Percentiles rank a stretch among this genome's conserved stretches.
phyloP scores from a whole-genome alignment of 2,329 filamentous ascomycete species.

The Stromatinia cepivora region DNA sequence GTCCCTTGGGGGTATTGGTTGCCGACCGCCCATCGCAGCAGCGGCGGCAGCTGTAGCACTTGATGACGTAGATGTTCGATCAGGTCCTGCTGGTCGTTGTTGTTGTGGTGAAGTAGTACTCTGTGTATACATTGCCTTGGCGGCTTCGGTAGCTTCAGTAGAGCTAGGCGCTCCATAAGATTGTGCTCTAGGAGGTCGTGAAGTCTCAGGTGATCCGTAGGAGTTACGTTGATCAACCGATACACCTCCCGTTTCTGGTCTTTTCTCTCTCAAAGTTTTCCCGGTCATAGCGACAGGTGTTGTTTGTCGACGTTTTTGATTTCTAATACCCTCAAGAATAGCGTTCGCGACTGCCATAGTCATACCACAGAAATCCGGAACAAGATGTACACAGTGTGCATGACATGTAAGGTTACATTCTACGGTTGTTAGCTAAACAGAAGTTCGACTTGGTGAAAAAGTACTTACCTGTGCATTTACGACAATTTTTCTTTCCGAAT shows the following conservation, averaged over 20 bases:
- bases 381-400: conserved; percentile 86
- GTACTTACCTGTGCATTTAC: conserved; percentile 78
- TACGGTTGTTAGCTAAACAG: conserved; percentile 43
- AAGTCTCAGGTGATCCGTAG: conserved; percentile 36
- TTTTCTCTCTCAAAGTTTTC: conserved; percentile 36
- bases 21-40: conserved; percentile 43
- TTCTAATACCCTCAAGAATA: conserved; percentile 83
- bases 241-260: conserved; percentile 26
- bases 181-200: conserved; percentile 38
- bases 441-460: neutral
- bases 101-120: conserved; percentile 48
- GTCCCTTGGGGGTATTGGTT: conserved; percentile 33
- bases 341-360: conserved; percentile 96
- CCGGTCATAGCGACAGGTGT: conserved; percentile 35
- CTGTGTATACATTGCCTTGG: conserved; percentile 60
- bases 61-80: conserved; percentile 52
- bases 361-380: conserved; percentile 99
- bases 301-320: conserved; percentile 66
- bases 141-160: conserved; percentile 61
- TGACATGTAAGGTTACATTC: conserved; percentile 94
- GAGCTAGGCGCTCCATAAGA: conserved; percentile 44
- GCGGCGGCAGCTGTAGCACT: conserved; percentile 59
- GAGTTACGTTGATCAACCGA: conserved; percentile 34
- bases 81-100: conserved; percentile 52
- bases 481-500: conserved; percentile 90